Conservation (phyloP, 2,329 filamentous ascomycete species). For the Zopfia rhizophila region DNA sequence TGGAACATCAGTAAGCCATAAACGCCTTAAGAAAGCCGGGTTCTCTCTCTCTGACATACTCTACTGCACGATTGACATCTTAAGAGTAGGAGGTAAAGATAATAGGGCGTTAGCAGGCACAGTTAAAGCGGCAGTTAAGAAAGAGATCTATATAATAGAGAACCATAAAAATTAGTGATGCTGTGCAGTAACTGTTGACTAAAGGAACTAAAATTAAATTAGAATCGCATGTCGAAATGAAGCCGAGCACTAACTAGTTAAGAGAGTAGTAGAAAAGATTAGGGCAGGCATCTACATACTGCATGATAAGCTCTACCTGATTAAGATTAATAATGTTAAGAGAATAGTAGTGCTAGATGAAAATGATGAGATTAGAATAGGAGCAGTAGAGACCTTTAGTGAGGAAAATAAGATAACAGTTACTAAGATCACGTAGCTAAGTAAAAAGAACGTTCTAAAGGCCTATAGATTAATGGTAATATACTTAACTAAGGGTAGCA, state of each 20-base stretch:
- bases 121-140: slow-evolving; percentile 1
- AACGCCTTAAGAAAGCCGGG: slow-evolving; percentile 12
- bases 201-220: slow-evolving; percentile 15
- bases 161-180: slow-evolving; percentile 18
- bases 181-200: slow-evolving; percentile 18
- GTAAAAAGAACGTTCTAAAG: slow-evolving; percentile 12
- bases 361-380: slow-evolving; percentile 6
- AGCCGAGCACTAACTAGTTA: slow-evolving; percentile 6
- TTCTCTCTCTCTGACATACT: slow-evolving; percentile 9
- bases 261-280: slow-evolving; percentile 16
- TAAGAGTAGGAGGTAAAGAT: slow-evolving; percentile 15
- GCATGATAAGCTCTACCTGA: slow-evolving; percentile 13
- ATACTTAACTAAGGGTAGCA: slow-evolving; percentile 15
- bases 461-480: slow-evolving; percentile 13
- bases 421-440: slow-evolving; percentile 16
- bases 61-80: slow-evolving; percentile 16
- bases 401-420: slow-evolving; percentile 15
- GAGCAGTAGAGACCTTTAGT: slow-evolving; percentile 14
- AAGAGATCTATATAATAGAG: slow-evolving; percentile 9
- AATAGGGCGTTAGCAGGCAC: slow-evolving; percentile 9
- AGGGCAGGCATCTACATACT: slow-evolving; percentile 16
- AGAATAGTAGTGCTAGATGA: slow-evolving; percentile 13
- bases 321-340: slow-evolving; percentile 17
- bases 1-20: slow-evolving; percentile 8
- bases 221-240: slow-evolving; percentile 16